Conservation (phyloP, 1,139 yeast genomes). For the Blastobotrys serpentis region DNA sequence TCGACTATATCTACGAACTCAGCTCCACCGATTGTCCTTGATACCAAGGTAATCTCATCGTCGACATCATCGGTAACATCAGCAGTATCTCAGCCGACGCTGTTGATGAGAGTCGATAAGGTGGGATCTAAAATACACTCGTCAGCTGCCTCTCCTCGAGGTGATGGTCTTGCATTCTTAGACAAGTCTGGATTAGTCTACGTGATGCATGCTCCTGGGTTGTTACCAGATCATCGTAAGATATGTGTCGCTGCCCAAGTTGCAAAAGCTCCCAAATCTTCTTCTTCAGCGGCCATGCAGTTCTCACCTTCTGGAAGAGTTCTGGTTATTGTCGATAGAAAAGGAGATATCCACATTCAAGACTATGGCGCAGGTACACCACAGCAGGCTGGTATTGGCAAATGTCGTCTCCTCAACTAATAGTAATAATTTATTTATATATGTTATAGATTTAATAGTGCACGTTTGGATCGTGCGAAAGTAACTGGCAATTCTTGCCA, state of each 20-base stretch:
- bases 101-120: constrained; percentile 64
- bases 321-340: constrained; percentile 72
- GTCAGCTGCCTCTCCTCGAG: constrained; percentile 76
- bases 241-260: constrained; percentile 76
- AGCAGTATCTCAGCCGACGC: constrained; percentile 52
- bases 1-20: constrained; percentile 61
- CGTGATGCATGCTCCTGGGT: constrained; percentile 60
- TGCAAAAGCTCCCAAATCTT: constrained; percentile 61
- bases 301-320: constrained; percentile 83
- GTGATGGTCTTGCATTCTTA: constrained; percentile 78
- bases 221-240: constrained; percentile 48
- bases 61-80: constrained; percentile 25
- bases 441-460: neutral
- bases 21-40: constrained; percentile 58
- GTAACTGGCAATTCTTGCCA: too few species aligned
- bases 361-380: constrained; percentile 89
- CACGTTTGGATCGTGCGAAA: neutral
- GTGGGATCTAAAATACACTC: constrained; percentile 78
- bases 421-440: constrained; percentile 4
- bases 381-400: constrained; percentile 71
- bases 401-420: constrained; percentile 46
- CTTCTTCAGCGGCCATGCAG: constrained; percentile 64
- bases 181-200: constrained; percentile 76
- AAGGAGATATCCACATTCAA: constrained; percentile 72
- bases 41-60: constrained; percentile 47